Conservation (phyloP, 768 basidiomycete genomes). For the Lentinula edodes region DNA sequence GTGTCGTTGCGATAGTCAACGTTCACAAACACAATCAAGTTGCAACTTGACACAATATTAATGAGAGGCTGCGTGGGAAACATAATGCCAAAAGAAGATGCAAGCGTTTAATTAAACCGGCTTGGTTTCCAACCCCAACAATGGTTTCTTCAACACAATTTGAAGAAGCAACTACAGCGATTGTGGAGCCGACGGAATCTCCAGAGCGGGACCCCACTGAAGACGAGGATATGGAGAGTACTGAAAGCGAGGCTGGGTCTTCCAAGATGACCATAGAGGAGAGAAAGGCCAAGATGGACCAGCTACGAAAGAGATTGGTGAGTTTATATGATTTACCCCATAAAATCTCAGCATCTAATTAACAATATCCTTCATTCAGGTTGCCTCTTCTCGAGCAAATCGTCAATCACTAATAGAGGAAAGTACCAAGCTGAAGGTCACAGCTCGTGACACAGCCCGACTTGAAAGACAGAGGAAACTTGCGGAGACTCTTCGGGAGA, state of each 20-base stretch:
- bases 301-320: conserved; percentile 78
- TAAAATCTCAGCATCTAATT: background rate
- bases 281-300: conserved; percentile 70
- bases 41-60: too few species aligned
- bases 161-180: background rate
- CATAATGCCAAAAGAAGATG: background rate
- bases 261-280: conserved; percentile 55
- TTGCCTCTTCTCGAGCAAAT: conserved; percentile 75
- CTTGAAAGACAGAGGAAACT: conserved; percentile 88
- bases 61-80: background rate
- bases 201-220: background rate
- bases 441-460: conserved; percentile 74
- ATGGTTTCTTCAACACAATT: background rate
- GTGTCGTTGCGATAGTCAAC: background rate
- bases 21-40: background rate
- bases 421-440: conserved; percentile 68
- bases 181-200: background rate
- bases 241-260: background rate
- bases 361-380: conserved; percentile 34
- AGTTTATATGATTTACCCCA: conserved; percentile 16
- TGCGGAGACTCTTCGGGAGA: conserved; percentile 78
- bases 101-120: background rate
- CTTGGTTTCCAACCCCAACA: background rate
- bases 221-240: background rate
- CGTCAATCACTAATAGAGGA: conserved; percentile 84